Conservation (phyloP, 2,329 filamentous ascomycete species). For the Ascosphaera pollenicola region DNA sequence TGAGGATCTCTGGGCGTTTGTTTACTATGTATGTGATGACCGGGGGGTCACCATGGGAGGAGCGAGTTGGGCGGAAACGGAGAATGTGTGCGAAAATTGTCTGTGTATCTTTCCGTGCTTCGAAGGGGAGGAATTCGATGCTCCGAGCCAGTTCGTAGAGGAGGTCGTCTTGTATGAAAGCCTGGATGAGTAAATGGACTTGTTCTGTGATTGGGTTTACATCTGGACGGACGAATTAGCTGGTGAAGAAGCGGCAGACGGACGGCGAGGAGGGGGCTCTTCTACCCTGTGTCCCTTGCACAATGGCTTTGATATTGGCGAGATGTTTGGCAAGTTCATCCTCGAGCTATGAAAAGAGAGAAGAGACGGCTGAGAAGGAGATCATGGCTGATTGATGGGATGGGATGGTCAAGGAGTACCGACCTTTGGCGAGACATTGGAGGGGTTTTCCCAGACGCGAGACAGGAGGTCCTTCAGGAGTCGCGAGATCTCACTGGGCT, state of each 20-base stretch:
- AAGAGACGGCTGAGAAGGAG: constrained; percentile 4
- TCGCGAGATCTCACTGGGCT: constrained; percentile 37
- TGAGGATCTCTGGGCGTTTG: constrained; percentile 64
- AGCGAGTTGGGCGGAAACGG: constrained; percentile 53
- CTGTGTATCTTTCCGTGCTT: constrained; percentile 87
- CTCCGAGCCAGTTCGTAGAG: constrained; percentile 63
- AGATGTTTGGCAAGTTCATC: constrained; percentile 77
- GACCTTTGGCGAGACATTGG: neutral
- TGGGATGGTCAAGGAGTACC: constrained; percentile 2
- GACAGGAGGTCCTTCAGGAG: constrained; percentile 40
- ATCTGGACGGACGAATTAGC: constrained; percentile 30
- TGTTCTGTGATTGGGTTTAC: constrained; percentile 69
- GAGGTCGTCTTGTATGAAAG: constrained; percentile 74
- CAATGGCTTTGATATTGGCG: constrained; percentile 71
- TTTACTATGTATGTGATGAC: constrained; percentile 78
- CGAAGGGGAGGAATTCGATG: constrained; percentile 74
- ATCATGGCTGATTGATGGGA: constrained; percentile 2
- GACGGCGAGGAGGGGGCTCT: constrained; percentile 3
- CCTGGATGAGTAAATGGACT: constrained; percentile 64
- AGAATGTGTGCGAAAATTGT: constrained; percentile 91
- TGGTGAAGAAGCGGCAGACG: constrained; percentile 1
- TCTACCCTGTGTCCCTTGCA: constrained; percentile 77
- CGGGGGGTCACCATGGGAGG: constrained; percentile 51
- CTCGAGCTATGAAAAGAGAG: constrained; percentile 34
- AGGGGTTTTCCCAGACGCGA: constrained; percentile 32